Evolutionary conservation across 495 filamentous ascomycete species (phyloP), one percentile per base, ranked within the genome.

Genomic region (Hypoxylon perforatum): DNA sequence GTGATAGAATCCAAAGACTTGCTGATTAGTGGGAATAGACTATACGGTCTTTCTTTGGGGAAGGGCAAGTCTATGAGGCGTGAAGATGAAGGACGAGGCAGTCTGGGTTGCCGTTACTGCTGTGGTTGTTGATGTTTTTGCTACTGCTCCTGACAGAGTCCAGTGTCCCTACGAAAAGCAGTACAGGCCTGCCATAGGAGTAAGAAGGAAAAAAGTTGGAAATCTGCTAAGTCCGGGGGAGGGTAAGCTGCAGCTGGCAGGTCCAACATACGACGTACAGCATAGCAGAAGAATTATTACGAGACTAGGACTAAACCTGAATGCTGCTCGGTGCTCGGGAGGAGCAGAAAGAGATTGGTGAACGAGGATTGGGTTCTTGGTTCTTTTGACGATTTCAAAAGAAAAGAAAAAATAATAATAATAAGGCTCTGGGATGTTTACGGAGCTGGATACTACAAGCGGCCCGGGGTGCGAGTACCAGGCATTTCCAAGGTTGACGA

Each of bases 361-460:
- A 65, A 33, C 38, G 67, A 65, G 67, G 61, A 66, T 62, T 54
- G 44, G 63, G 18, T 54, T 61, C 56, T 62, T 70, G 62, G 25
- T 59, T 61, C 57, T 62, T 70, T 61, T 61, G 67, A 67, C 47
- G 49, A 65, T 48, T 38, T 39, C 42, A 45, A 25, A 54, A 51
- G 11, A 45, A 44, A 36, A 60, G n/a, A 64, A 45, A 61, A 42
- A 57, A 56, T 45, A 63, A 51, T 3, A 28, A 46, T 52, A 61
- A 36, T 22, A 66, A 61, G 45, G 30, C 55, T 55, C 66, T 63
- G 66, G 62, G 57, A 66, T 70, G 62, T 70, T 70, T 65, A 66
- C 67, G 67, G 67, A 70, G 67, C 62, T 70, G 58, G 63, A 58
- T 63, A 46, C 62, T 60, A 63, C 46, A 62, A 61, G 67, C 61